phyloP scores from a whole-genome alignment of 2,329 filamentous ascomycete genomes.

The Rutstroemia sp. region DNA sequence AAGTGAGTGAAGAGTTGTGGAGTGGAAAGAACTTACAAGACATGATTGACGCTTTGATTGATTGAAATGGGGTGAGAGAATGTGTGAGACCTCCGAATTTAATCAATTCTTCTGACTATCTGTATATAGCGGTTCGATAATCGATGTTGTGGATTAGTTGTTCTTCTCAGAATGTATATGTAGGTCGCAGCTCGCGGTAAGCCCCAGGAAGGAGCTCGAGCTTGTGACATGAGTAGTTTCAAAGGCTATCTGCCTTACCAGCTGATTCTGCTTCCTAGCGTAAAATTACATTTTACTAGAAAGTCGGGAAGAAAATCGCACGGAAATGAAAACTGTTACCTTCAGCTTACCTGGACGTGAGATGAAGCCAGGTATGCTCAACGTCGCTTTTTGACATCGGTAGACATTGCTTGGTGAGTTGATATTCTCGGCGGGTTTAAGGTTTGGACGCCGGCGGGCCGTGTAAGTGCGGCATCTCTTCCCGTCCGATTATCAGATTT shows the following conservation, averaged over 20 bases:
- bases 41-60: conserved; percentile 14
- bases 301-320: too few species aligned
- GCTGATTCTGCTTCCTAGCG: not conserved
- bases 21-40: conserved; percentile 17
- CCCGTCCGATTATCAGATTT: too few species aligned
- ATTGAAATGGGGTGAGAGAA: not conserved
- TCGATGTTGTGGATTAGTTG: not conserved
- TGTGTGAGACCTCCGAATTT: not conserved
- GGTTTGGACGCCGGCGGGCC: too few species aligned
- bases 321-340: too few species aligned
- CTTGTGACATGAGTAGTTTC: conserved; percentile 4
- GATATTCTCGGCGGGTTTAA: too few species aligned
- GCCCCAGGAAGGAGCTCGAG: not conserved
- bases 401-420: too few species aligned
- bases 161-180: not conserved
- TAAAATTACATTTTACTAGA: not conserved
- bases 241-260: not conserved
- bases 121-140: not conserved
- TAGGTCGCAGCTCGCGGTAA: not conserved
- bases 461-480: too few species aligned
- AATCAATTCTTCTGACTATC: not conserved
- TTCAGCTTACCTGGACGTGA: too few species aligned
- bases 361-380: too few species aligned
- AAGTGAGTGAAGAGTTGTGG: not conserved
- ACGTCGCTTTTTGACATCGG: too few species aligned